phyloP scores from a whole-genome alignment of 495 filamentous ascomycete species.

The Sporormia fimetaria region DNA sequence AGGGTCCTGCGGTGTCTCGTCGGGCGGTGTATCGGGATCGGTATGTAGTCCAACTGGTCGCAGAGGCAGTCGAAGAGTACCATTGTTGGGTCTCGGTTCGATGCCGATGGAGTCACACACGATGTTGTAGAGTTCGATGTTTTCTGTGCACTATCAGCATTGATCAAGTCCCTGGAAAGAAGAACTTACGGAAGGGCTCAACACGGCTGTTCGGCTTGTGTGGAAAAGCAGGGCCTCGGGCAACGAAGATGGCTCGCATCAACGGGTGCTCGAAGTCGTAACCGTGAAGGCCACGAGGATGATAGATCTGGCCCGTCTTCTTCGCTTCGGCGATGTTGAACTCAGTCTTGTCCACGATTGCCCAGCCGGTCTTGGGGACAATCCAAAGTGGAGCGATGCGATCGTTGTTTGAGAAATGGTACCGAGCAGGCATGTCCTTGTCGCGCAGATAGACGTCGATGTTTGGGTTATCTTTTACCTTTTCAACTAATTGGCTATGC shows the following conservation, averaged over 20 bases:
- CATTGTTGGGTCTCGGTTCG: constrained; percentile 61
- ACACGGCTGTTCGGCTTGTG: constrained; percentile 70
- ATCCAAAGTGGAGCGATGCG: constrained; percentile 92
- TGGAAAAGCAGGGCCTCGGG: constrained; percentile 77
- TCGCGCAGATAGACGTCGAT: constrained; percentile 78
- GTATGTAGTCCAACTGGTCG: constrained; percentile 58
- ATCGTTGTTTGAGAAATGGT: constrained; percentile 73
- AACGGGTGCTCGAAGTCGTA: constrained; percentile 83
- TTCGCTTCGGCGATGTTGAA: constrained; percentile 57
- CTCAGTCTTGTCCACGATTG: constrained; percentile 66
- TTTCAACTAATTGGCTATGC: constrained; percentile 36
- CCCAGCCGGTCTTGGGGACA: constrained; percentile 81
- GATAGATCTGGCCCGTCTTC: constrained; percentile 51
- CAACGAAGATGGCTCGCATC: constrained; percentile 88
- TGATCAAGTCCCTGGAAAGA: constrained; percentile 2
- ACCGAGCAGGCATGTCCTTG: constrained; percentile 72
- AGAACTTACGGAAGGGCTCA: constrained; percentile 67
- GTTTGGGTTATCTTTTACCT: constrained; percentile 46
- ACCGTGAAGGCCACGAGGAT: constrained; percentile 71
- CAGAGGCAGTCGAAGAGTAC: constrained; percentile 72
- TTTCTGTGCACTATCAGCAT: constrained; percentile 44
- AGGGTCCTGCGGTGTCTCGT: constrained; percentile 29
- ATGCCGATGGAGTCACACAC: constrained; percentile 75
- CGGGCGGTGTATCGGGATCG: constrained; percentile 29
- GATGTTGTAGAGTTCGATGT: constrained; percentile 91